Evolutionary conservation across 768 basidiomycete genomes (phyloP).

Genomic region (Hygrocybe coccinea): DNA sequence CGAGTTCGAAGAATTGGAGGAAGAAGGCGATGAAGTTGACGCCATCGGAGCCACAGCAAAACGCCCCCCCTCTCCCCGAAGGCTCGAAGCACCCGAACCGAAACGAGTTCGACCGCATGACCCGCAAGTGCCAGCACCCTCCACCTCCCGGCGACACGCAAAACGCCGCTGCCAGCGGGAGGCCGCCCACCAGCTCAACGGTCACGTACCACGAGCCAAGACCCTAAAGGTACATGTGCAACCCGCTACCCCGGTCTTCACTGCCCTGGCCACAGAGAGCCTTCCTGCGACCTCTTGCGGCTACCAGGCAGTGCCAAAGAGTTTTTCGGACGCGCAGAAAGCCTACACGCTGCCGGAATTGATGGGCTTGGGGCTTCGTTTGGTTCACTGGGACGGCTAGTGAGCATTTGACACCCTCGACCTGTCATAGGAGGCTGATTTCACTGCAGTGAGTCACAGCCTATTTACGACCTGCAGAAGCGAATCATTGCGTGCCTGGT

Average conservation of each 20-base stretch:
- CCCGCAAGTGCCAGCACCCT: not conserved
- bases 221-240: not conserved
- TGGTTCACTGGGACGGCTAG: not conserved
- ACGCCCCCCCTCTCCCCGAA: no score
- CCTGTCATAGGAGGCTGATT: not conserved
- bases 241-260: not conserved
- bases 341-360: not conserved
- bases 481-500: not conserved
- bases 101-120: not conserved
- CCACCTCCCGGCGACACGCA: not conserved
- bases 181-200: not conserved
- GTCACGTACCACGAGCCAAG: not conserved
- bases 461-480: not conserved
- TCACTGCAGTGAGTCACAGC: not conserved
- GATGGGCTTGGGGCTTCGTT: not conserved
- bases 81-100: no score
- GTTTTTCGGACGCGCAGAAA: not conserved
- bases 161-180: not conserved
- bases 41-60: not conserved
- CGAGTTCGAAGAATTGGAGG: not conserved
- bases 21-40: not conserved
- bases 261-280: not conserved
- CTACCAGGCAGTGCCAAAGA: not conserved
- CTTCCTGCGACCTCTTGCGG: not conserved
- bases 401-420: not conserved